Conservation (phyloP, 495 filamentous ascomycete species). For the Penicillium coffeae region DNA sequence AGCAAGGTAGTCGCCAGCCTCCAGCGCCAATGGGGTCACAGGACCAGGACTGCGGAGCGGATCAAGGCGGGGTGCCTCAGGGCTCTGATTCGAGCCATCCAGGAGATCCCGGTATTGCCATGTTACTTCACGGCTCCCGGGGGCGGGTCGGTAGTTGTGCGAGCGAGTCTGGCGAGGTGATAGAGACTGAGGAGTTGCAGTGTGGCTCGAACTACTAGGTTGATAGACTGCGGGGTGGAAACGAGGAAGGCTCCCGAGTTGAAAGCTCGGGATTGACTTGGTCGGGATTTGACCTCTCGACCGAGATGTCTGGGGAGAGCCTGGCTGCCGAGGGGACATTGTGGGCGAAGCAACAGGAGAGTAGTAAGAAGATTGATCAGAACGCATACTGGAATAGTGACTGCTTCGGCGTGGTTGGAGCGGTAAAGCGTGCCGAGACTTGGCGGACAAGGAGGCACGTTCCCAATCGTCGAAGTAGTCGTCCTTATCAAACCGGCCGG, state of each 20-base stretch:
- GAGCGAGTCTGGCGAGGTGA: conserved; percentile 34
- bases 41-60: conserved; percentile 74
- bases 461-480: conserved; percentile 37
- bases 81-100: conserved; percentile 41
- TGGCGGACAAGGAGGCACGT: conserved; percentile 23
- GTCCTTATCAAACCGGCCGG: conserved; percentile 39
- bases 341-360: conserved; percentile 33
- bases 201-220: conserved; percentile 18
- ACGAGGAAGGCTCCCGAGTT: conserved; percentile 41
- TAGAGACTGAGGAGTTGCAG: conserved; percentile 19
- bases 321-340: conserved; percentile 37
- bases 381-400: conserved; percentile 32
- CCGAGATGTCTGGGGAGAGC: conserved; percentile 33
- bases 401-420: conserved; percentile 8
- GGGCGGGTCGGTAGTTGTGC: conserved; percentile 29
- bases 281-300: conserved; percentile 23
- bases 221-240: conserved; percentile 51
- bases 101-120: conserved; percentile 39
- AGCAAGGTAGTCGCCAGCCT: conserved; percentile 53
- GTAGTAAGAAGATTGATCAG: conserved; percentile 35
- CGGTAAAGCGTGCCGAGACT: conserved; percentile 13
- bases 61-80: conserved; percentile 57
- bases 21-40: conserved; percentile 71
- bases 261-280: conserved; percentile 35
- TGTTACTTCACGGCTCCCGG: conserved; percentile 34